These are phyloP conservation scores for Platanus orientalis DNA, from an alignment of 164 flowering plant genomes.

Conservation along the genomic window DNA sequence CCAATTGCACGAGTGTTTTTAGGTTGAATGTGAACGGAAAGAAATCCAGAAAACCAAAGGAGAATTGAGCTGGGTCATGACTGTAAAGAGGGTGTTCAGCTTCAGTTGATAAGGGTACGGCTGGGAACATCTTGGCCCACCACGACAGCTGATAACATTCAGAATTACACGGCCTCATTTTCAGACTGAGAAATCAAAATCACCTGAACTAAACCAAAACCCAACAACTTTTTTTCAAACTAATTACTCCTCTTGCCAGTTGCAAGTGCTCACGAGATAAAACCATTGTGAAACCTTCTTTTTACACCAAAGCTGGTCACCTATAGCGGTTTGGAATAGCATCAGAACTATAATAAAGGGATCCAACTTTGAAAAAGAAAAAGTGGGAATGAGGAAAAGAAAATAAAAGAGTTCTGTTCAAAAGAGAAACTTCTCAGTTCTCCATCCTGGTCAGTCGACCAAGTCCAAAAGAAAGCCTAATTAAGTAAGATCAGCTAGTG, in stretches of 20 bases:
- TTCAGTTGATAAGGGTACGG: not conserved
- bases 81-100: no score
- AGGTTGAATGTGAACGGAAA: no score
- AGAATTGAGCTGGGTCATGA: no score
- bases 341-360: not conserved
- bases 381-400: not conserved
- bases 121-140: slow-evolving; percentile 1
- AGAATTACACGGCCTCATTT: not conserved
- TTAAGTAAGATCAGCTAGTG: not conserved
- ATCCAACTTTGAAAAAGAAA: slow-evolving; percentile 12
- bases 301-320: slow-evolving; percentile 1
- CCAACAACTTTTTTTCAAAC: not conserved
- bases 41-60: no score
- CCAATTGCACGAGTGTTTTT: no score
- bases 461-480: not conserved
- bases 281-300: not conserved
- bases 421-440: not conserved
- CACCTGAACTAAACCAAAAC: not conserved
- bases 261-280: slow-evolving; percentile 10
- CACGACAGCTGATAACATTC: not conserved
- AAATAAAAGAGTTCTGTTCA: not conserved
- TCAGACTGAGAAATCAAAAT: no score
- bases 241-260: slow-evolving; percentile 6
- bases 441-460: not conserved
- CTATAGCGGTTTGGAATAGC: not conserved